Percentiles rank a stretch among this genome's conserved stretches.
Evolutionary conservation across 306 rosid genomes (phyloP).

Genomic region (Cicer arietinum): DNA sequence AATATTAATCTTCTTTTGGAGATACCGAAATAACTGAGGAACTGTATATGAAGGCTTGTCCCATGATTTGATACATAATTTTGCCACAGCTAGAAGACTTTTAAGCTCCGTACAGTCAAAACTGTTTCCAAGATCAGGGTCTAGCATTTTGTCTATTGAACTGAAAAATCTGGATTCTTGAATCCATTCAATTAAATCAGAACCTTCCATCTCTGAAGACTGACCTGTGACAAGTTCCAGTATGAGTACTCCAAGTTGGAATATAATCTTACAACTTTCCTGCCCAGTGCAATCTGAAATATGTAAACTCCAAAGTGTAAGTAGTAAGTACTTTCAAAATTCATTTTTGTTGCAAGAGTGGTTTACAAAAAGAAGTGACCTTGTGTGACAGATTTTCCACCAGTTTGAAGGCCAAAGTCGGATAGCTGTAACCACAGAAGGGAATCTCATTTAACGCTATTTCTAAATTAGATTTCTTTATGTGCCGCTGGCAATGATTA

Average conservation of each 20-base stretch:
- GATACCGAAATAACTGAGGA: conserved; percentile 72
- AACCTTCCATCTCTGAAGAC: conserved; percentile 74
- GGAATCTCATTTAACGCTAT: conserved; percentile 6
- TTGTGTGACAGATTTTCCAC: conserved; percentile 53
- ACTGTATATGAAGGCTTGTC: conserved; percentile 70
- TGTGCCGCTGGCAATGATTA: conserved; percentile 30
- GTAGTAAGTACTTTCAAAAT: not conserved
- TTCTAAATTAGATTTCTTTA: conserved; percentile 17
- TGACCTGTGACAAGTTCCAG: conserved; percentile 89
- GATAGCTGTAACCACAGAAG: conserved; percentile 66
- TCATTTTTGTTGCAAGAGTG: not conserved
- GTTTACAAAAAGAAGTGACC: conserved; percentile 54
- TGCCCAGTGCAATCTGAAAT: conserved; percentile 63
- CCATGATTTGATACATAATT: conserved; percentile 74
- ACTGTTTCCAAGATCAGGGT: conserved; percentile 84
- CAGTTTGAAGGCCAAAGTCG: conserved; percentile 64
- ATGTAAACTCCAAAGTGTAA: not conserved
- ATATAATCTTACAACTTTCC: conserved; percentile 64
- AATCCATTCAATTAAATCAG: conserved; percentile 80
- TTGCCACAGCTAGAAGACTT: conserved; percentile 83
- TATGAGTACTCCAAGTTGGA: conserved; percentile 86
- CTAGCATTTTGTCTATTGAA: conserved; percentile 86
- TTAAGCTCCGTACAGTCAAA: conserved; percentile 72
- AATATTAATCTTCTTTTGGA: conserved; percentile 68
- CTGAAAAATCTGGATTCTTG: conserved; percentile 68